A percentile compares a stretch with the other conserved stretches of the same genome.
phyloP scores from a whole-genome alignment of 345 rosid species.

The Hibiscus syriacus region DNA sequence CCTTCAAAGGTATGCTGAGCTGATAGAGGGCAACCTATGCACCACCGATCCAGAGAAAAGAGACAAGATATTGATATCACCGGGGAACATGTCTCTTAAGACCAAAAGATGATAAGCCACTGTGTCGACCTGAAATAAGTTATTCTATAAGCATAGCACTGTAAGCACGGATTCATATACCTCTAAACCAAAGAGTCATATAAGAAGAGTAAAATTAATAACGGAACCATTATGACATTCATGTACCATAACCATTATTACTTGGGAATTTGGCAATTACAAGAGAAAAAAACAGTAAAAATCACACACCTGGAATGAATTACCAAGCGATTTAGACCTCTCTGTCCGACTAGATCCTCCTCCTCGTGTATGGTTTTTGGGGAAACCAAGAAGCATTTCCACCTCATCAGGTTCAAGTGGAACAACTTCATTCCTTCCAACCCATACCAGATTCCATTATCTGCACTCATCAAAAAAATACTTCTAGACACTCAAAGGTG shows the following conservation, averaged over 20 bases:
- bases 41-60: slow-evolving; percentile 89
- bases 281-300: slow-evolving; percentile 1
- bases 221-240: not conserved
- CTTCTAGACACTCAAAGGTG: too few relatives aligned
- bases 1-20: slow-evolving; percentile 54
- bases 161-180: slow-evolving; percentile 48
- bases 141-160: not conserved
- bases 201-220: not conserved
- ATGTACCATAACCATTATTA: not conserved
- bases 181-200: not conserved
- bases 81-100: slow-evolving; percentile 26
- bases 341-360: slow-evolving; percentile 81
- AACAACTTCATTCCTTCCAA: slow-evolving; percentile 69
- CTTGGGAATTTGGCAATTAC: not conserved
- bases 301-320: slow-evolving; percentile 69
- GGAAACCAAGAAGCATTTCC: slow-evolving; percentile 89
- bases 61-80: slow-evolving; percentile 67
- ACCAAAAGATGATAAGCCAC: slow-evolving; percentile 76
- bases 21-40: slow-evolving; percentile 87
- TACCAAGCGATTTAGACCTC: slow-evolving; percentile 78
- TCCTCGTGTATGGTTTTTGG: slow-evolving; percentile 85
- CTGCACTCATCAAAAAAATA: too few relatives aligned
- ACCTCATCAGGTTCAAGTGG: slow-evolving; percentile 88
- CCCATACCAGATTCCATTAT: too few relatives aligned
- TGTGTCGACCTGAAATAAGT: slow-evolving; percentile 62